These are phyloP conservation scores for Plasmopara muralis DNA, from an alignment of 352 stramenopile species.

Conservation along the genomic window DNA sequence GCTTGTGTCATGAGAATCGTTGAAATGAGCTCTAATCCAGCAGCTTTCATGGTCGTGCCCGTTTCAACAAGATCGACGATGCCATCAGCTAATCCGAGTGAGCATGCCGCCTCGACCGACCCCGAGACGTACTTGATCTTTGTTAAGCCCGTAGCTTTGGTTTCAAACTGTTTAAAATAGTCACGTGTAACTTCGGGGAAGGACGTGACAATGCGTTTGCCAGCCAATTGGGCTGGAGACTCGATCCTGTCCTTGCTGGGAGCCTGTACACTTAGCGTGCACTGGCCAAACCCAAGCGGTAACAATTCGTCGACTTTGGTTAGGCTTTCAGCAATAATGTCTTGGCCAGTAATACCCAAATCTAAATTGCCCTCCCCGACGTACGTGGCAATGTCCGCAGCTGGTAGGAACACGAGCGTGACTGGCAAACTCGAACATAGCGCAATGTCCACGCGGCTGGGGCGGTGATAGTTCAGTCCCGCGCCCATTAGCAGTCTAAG, in stretches of 20 bases:
- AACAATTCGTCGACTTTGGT: constrained; percentile 90
- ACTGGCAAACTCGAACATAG: constrained; percentile 91
- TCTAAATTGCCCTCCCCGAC: constrained; percentile 97
- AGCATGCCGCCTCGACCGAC: constrained; percentile 96
- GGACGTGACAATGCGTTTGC: constrained; percentile 97
- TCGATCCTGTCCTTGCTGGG: constrained; percentile 85
- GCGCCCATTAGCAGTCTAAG: constrained; percentile 93
- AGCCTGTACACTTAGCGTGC: constrained; percentile 92
- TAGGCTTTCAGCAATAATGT: constrained; percentile 90
- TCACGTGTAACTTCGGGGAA: constrained; percentile 91
- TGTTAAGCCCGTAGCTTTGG: constrained; percentile 38
- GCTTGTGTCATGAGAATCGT: constrained; percentile 91
- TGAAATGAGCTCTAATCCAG: constrained; percentile 92
- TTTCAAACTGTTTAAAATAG: constrained; percentile 93
- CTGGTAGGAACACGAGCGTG: constrained; percentile 96
- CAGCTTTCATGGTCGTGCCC: constrained; percentile 97
- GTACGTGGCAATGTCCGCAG: constrained; percentile 96
- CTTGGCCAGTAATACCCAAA: constrained; percentile 96
- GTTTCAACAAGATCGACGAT: constrained; percentile 99
- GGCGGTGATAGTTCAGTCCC: constrained; percentile 93
- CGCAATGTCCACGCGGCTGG: constrained; percentile 88
- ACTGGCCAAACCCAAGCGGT: constrained; percentile 95
- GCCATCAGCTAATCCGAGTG: constrained; percentile 95
- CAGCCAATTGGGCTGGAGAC: constrained; percentile 78
- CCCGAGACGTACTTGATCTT: constrained; percentile 96